These are phyloP conservation scores for Colletotrichum viniferum DNA, from an alignment of 2,329 filamentous ascomycete genomes.

Conservation along the genomic window DNA sequence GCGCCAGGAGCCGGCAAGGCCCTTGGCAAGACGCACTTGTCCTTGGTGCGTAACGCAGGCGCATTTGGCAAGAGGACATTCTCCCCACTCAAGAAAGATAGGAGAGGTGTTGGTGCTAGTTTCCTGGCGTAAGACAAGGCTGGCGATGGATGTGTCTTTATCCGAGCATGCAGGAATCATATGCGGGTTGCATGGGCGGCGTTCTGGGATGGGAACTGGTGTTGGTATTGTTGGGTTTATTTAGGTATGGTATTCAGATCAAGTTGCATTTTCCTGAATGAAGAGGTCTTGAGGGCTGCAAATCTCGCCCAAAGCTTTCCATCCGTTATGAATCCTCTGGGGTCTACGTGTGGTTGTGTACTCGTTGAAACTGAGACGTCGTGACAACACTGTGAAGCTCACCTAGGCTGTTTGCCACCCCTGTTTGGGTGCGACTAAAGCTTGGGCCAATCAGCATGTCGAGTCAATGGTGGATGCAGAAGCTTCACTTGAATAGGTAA, in stretches of 20 bases:
- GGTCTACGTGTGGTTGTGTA: neutral
- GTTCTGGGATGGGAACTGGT: neutral
- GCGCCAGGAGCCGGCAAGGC: constrained; percentile 26
- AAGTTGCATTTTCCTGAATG: neutral
- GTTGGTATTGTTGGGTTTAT: neutral
- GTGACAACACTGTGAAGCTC: neutral
- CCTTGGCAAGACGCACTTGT: constrained; percentile 40
- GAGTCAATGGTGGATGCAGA: neutral
- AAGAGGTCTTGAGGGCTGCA: neutral
- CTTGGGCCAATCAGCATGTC: constrained; percentile 5
- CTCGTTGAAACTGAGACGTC: neutral
- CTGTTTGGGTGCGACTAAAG: neutral
- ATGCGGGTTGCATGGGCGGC: constrained; percentile 11
- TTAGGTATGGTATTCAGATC: neutral
- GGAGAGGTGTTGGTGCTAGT: constrained; percentile 65
- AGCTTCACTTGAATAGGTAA: neutral
- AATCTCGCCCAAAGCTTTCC: neutral
- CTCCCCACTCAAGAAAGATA: constrained; percentile 75
- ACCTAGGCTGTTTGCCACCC: neutral
- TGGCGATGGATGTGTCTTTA: neutral
- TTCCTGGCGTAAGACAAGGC: constrained; percentile 51
- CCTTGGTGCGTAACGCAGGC: constrained; percentile 37
- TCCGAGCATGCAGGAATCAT: neutral
- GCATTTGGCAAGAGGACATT: constrained; percentile 62
- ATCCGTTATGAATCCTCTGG: neutral